Evolutionary conservation across 1,139 yeast species (phyloP).

Genomic region (Zygosaccharomyces sapae): DNA sequence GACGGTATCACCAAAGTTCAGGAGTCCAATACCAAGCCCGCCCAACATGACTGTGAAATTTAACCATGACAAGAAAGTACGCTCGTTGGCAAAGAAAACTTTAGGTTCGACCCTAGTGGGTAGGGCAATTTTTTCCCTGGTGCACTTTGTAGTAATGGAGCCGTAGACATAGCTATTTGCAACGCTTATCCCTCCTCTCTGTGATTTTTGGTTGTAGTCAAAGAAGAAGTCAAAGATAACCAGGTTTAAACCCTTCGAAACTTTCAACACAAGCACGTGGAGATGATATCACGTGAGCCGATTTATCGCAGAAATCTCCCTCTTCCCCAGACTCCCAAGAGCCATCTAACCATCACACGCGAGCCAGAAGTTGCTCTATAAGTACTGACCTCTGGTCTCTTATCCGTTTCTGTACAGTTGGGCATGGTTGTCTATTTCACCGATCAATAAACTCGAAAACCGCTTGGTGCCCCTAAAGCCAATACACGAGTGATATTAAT

Average conservation of each 20-base stretch:
- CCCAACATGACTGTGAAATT: conserved; percentile 97
- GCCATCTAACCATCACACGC: too few species aligned
- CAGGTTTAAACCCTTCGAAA: not conserved
- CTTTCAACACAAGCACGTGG: conserved; percentile 9
- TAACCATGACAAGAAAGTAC: conserved; percentile 96
- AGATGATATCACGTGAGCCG: not conserved
- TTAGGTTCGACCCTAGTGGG: conserved; percentile 99
- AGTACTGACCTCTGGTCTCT: too few species aligned
- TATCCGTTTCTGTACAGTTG: too few species aligned
- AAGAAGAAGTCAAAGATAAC: not conserved
- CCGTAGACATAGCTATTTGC: conserved; percentile 40
- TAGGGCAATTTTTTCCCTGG: conserved; percentile 89
- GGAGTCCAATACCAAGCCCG: conserved; percentile 89
- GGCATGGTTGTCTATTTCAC: too few species aligned
- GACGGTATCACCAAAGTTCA: conserved; percentile 91
- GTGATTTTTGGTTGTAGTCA: conserved; percentile 5
- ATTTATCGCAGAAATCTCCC: too few species aligned
- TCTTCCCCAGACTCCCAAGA: too few species aligned
- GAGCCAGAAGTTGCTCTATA: too few species aligned
- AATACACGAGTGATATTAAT: too few species aligned
- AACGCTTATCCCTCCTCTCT: not conserved
- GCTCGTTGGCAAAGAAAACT: conserved; percentile 96
- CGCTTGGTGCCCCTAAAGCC: too few species aligned
- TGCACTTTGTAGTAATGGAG: conserved; percentile 58
- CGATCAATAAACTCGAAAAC: too few species aligned